phyloP scores from a whole-genome alignment of 2,329 filamentous ascomycete genomes.

The Trichoderma aggressivum region DNA sequence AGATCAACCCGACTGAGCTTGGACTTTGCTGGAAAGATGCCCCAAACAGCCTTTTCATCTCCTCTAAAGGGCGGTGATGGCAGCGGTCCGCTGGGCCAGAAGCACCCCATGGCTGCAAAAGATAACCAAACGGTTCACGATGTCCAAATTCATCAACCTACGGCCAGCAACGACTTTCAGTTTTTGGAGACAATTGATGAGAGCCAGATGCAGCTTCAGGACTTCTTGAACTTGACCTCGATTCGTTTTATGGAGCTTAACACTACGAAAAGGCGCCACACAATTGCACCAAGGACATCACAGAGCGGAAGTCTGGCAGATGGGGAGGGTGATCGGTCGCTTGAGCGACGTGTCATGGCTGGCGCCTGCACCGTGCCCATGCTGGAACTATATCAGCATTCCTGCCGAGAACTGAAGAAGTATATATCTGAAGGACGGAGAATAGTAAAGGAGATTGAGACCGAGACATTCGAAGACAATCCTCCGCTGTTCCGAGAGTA shows the following conservation, averaged over 20 bases:
- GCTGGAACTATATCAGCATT: slow-evolving; percentile 92
- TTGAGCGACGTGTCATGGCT: slow-evolving; percentile 80
- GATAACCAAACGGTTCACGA: slow-evolving; percentile 46
- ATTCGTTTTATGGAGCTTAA: slow-evolving; percentile 98
- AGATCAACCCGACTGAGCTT: slow-evolving; percentile 48
- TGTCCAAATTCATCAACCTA: slow-evolving; percentile 43
- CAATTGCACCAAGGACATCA: slow-evolving; percentile 58
- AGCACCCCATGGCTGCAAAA: slow-evolving; percentile 53
- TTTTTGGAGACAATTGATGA: slow-evolving; percentile 49
- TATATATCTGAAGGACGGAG: slow-evolving; percentile 92
- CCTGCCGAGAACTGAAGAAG: slow-evolving; percentile 91
- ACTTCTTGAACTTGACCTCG: slow-evolving; percentile 91
- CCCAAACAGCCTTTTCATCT: slow-evolving; percentile 44
- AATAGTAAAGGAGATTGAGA: slow-evolving; percentile 87
- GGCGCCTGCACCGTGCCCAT: slow-evolving; percentile 89
- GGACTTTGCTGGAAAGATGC: slow-evolving; percentile 41
- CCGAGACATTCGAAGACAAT: slow-evolving; percentile 83
- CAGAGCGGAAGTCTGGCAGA: slow-evolving; percentile 41
- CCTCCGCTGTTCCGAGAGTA: slow-evolving; percentile 91
- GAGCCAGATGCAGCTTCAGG: slow-evolving; percentile 74
- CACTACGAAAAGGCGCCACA: slow-evolving; percentile 91
- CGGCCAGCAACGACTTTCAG: slow-evolving; percentile 40
- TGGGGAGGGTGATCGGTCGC: slow-evolving; percentile 50
- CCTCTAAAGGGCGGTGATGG: slow-evolving; percentile 44
- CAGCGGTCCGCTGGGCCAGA: slow-evolving; percentile 55